Evolutionary conservation across 495 filamentous ascomycete genomes (phyloP).

Genomic region (Cudoniella acicularis): DNA sequence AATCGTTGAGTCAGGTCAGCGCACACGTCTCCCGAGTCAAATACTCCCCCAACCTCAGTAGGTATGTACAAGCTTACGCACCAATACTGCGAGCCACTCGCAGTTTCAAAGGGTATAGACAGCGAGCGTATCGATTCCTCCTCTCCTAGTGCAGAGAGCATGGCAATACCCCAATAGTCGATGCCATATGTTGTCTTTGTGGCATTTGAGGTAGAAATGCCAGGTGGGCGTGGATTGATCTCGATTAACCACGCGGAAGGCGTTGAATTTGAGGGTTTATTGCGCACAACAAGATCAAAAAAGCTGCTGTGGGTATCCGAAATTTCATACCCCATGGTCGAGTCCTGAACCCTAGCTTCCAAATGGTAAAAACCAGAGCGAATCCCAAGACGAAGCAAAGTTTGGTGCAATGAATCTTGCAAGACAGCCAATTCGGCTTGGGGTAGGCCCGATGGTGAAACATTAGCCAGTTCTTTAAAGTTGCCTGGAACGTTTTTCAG

Average conservation of each 20-base stretch:
- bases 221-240: constrained; percentile 36
- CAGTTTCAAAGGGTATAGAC: constrained; percentile 6
- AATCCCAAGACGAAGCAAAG: not conserved
- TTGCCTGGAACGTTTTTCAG: not conserved
- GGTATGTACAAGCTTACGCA: not conserved
- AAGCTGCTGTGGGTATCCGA: not conserved
- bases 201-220: constrained; percentile 28
- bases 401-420: not conserved
- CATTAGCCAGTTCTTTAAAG: constrained; percentile 2
- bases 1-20: constrained; percentile 29
- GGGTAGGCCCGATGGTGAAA: constrained; percentile 10
- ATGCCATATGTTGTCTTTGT: constrained; percentile 37
- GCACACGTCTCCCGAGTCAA: constrained; percentile 37
- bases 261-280: not conserved
- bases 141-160: constrained; percentile 30
- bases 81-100: not conserved
- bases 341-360: not conserved
- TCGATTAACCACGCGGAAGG: constrained; percentile 33
- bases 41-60: constrained; percentile 31
- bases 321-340: not conserved
- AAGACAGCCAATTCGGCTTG: not conserved
- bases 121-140: constrained; percentile 26
- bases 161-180: constrained; percentile 34
- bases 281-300: not conserved
- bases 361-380: not conserved